Evolutionary conservation across 2,329 filamentous ascomycete genomes (phyloP).

Genomic region (Phyllosticta paracitricarpa): DNA sequence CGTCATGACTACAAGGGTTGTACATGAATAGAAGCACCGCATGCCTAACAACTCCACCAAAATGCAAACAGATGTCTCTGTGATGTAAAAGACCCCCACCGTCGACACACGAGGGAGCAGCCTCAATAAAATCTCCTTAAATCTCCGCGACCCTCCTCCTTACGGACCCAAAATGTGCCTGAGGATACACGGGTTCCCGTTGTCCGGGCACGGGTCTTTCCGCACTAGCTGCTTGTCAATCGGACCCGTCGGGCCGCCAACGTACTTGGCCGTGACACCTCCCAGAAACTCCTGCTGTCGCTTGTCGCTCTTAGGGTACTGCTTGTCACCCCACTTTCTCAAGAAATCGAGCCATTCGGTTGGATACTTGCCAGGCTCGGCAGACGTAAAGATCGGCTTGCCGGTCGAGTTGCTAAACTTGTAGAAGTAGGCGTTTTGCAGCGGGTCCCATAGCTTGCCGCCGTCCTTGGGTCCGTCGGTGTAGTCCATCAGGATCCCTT

Average conservation of each 20-base stretch:
- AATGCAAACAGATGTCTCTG: too few species aligned
- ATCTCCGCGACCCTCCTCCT: neutral
- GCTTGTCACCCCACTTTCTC: slow-evolving; percentile 54
- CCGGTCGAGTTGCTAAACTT: slow-evolving; percentile 32
- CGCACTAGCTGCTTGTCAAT: slow-evolving; percentile 49
- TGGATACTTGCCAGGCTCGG: slow-evolving; percentile 35
- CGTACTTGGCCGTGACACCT: slow-evolving; percentile 36
- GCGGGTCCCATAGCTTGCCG: slow-evolving; percentile 52
- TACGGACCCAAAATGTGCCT: slow-evolving; percentile 29
- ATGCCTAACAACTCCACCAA: too few species aligned
- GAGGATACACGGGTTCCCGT: slow-evolving; percentile 35
- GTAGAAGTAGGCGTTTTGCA: slow-evolving; percentile 46
- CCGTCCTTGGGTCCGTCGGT: slow-evolving; percentile 46
- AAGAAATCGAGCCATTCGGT: slow-evolving; percentile 46
- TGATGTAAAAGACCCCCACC: too few species aligned
- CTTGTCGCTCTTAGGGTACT: slow-evolving; percentile 42
- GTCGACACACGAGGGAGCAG: too few species aligned
- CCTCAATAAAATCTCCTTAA: too few species aligned
- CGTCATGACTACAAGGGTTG: too few species aligned
- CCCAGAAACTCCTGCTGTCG: slow-evolving; percentile 39
- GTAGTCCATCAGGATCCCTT: slow-evolving; percentile 40
- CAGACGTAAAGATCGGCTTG: slow-evolving; percentile 36
- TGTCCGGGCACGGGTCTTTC: slow-evolving; percentile 46
- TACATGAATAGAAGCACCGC: too few species aligned
- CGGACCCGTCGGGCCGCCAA: slow-evolving; percentile 51